These are phyloP conservation scores for Aspergillus indologenus DNA, from an alignment of 495 filamentous ascomycete species.

Conservation along the genomic window DNA sequence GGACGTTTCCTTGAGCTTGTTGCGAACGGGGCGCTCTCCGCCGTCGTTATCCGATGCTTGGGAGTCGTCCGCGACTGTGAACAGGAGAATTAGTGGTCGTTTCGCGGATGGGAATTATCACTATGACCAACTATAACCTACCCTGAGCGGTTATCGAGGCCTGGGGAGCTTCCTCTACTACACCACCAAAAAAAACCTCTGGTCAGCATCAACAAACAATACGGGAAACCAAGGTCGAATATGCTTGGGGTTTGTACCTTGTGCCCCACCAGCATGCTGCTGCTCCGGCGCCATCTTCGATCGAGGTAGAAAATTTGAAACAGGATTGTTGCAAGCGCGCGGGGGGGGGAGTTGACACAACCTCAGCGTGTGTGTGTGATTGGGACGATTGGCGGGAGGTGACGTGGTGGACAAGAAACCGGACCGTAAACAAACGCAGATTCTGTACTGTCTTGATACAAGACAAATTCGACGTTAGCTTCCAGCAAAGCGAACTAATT, in stretches of 20 bases:
- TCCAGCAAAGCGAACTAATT: background rate
- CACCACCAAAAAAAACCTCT: background rate
- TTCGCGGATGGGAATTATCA: background rate
- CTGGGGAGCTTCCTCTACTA: background rate
- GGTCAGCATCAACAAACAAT: background rate
- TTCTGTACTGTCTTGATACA: background rate
- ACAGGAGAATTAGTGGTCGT: background rate
- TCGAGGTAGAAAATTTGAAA: background rate
- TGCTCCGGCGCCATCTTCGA: background rate
- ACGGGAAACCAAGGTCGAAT: slow-evolving; percentile 10
- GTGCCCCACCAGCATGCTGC: background rate
- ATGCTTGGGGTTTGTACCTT: background rate
- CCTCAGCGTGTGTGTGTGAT: background rate
- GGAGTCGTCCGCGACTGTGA: slow-evolving; percentile 26
- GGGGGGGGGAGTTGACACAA: background rate
- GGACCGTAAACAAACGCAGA: background rate
- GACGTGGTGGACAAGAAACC: background rate
- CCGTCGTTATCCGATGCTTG: slow-evolving; percentile 47
- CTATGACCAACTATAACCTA: background rate
- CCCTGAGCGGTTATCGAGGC: background rate
- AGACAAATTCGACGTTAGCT: background rate
- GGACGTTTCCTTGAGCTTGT: slow-evolving; percentile 60
- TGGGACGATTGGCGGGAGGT: background rate
- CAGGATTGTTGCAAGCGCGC: background rate
- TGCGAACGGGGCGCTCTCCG: slow-evolving; percentile 56